These are phyloP conservation scores for Alternaria triticimaculans DNA, from an alignment of 2,329 filamentous ascomycete species.

Conservation along the genomic window DNA sequence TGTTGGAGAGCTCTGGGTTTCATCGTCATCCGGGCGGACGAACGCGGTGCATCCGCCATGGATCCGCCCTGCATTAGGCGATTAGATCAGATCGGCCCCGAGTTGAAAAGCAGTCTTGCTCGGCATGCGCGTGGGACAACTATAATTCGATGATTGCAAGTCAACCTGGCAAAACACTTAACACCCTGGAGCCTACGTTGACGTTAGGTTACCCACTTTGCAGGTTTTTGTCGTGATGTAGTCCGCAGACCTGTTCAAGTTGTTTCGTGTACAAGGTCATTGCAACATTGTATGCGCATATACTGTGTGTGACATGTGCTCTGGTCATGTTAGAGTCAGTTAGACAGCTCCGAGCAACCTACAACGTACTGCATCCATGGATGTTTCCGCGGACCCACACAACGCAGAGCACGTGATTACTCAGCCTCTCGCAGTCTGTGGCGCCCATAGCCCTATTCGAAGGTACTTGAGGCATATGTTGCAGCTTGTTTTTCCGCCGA, in stretches of 20 bases:
- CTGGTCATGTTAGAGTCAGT: neutral
- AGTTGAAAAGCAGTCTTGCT: neutral
- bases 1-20: conserved; percentile 22
- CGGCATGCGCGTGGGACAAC: neutral
- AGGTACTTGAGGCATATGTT: conserved; percentile 13
- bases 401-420: conserved; percentile 2
- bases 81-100: neutral
- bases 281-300: neutral
- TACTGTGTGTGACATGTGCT: neutral
- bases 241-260: neutral
- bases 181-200: too few species aligned
- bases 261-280: neutral
- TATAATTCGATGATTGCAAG: neutral
- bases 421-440: conserved; percentile 7
- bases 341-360: neutral
- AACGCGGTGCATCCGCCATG: conserved; percentile 19
- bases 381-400: neutral
- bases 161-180: too few species aligned
- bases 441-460: neutral
- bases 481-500: conserved; percentile 1
- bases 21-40: conserved; percentile 27
- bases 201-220: too few species aligned
- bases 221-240: too few species aligned
- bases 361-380: neutral
- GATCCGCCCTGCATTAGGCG: conserved; percentile 13